Base-by-base conservation (phyloP, 2,329 filamentous ascomycete genomes). In the Talaromyces sp. region DNA sequence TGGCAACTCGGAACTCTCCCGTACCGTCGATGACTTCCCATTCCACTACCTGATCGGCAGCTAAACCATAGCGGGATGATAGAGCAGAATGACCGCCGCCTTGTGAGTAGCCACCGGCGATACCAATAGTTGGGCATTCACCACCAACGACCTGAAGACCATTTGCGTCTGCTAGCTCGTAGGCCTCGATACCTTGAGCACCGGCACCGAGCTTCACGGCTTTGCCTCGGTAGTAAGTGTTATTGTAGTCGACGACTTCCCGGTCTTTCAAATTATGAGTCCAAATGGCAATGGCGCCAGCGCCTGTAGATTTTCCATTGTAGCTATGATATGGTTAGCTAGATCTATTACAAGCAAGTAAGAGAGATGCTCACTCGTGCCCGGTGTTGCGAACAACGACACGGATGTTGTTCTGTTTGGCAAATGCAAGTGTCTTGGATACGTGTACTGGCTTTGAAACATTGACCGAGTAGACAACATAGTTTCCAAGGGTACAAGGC, bases 21-120 rank as follows among this genome's bases (percentile, higher is more conserved):
- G 81, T 83, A 11, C 52, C 52, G 52, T 55, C 52, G 18, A 88
- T 77, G 1, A 86, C 83, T 64, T 86, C 79, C 61, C 77, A 84
- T 65, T 82, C 78, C 1, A 89, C 75, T 0, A 82, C 79, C 58
- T 88, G 81, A 65, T 89, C 86, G 0, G 84, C 85, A 12, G 74
- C 83, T 0, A 90, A 76, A 3, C 87, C 61, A 14, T 50, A 62
- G 11, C 21, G 23, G 16, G 61, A 56, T 12, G 46, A 31, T 3
- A 63, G 61, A 18, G 80, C 75, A 0, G 79, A 81, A 68, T 87
- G 84, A 0, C 87, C 86, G 12, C 85, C 86, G 4, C 84, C 85
- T 69, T 86, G 83, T 3, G 77, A 80, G 67, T 83, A 88, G 0
- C 86, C 86, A 9, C 86, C 86, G 0, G 83, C 82, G 7, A 86